Evolutionary conservation across 176 grass and related monocot genomes (phyloP).

Genomic region (Calamus simplicifolius): DNA sequence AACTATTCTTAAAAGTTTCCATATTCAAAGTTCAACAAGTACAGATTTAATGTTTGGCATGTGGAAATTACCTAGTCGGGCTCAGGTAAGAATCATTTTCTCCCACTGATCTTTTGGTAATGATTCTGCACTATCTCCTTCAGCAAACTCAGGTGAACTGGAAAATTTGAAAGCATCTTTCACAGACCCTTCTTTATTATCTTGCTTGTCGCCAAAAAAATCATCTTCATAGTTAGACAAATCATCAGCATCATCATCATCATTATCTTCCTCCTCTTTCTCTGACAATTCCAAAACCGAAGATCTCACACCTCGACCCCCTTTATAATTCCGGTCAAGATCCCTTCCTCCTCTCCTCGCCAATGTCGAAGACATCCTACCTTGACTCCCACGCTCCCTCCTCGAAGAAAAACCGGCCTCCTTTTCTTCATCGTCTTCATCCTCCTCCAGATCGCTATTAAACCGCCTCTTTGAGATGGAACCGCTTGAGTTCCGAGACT

Average conservation of each 20-base stretch:
- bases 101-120: too few species aligned
- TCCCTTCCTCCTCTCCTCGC: conserved; percentile 18
- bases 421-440: conserved; percentile 23
- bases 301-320: conserved; percentile 2
- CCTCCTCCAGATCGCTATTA: conserved; percentile 38
- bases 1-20: too few species aligned
- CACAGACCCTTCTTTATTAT: conserved; percentile 21
- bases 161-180: conserved; percentile 10
- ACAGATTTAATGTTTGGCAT: too few species aligned
- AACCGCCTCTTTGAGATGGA: conserved; percentile 32
- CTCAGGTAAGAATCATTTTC: too few species aligned
- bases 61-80: too few species aligned
- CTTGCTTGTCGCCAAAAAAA: conserved; percentile 23
- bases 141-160: conserved; percentile 8
- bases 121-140: conserved; percentile 21
- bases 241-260: conserved; percentile 32
- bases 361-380: conserved; percentile 22
- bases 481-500: conserved; percentile 28
- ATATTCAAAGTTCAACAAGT: too few species aligned
- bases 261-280: conserved; percentile 32
- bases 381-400: conserved; percentile 22
- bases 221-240: conserved; percentile 50
- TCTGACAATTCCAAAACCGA: conserved; percentile 27
- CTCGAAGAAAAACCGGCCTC: conserved; percentile 29
- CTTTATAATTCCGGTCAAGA: conserved; percentile 19